Evolutionary conservation across 805 yeast species (phyloP), one percentile per base, ranked within the genome.

Genomic region (Ogataea pini): DNA sequence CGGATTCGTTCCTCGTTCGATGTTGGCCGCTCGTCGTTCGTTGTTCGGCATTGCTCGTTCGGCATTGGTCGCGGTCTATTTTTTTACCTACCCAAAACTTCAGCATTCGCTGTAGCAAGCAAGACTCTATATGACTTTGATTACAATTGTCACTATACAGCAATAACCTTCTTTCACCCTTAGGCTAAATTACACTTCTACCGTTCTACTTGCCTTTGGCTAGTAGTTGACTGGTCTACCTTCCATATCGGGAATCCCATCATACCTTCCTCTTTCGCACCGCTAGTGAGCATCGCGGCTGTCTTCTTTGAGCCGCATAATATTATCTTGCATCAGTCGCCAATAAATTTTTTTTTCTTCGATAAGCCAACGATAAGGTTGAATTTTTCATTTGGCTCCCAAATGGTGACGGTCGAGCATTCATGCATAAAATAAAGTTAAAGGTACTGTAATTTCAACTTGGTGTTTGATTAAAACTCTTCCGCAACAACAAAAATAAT

Each of bases 321-420:
- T 7, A 8, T 28, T 28, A 28, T 28, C n/a, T 12, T 28, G 13
- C 31, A 28, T 12, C 31, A 12, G 31, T 8, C 13, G 31, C 31
- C 36, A 16, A 13, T 6, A 32, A 34, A 18, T 17, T 19, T 18
- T 18, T 28, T 14, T 8, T 28, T n/a, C 31, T 12, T 14, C 31
- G 31, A 28, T 28, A 28, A 28, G 24, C 22, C n/a, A n/a, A n/a
- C n/a, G 37, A 34, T 34, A 34, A 34, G 37, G 13, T 34, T 34
- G 5, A 3, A 10, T 17, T 5, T 3, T 17, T 17, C 9, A 22
- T 7, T 24, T 24, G 9, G 31, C 31, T 28, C 14, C 31, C 31
- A 28, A 28, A 28, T 28, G 4, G 13, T 10, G 4, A 14, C 31
- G 4, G 27, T 9, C 27, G 27, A 24, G n/a, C 14, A 8, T 7